phyloP scores from a whole-genome alignment of 2,329 filamentous ascomycete species.

The Fusarium circinatum region DNA sequence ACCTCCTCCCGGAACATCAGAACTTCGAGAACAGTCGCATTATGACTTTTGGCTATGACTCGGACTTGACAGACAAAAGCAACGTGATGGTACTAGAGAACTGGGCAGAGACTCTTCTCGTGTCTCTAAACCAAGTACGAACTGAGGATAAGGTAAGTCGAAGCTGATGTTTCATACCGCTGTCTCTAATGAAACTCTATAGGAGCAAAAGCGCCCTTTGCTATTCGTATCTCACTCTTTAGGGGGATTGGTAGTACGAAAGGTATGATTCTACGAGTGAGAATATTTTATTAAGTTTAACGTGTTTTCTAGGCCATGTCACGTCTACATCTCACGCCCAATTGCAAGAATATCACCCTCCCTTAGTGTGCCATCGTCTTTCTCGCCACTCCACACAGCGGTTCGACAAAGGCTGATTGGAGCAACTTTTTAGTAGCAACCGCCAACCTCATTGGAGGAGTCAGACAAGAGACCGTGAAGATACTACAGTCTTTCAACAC shows the following conservation, averaged over 20 bases:
- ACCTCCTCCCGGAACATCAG: rapidly evolving
- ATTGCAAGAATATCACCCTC: rapidly evolving
- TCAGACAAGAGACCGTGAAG: rapidly evolving
- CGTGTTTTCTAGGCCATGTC: neutral
- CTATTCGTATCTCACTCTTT: no score
- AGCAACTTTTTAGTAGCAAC: rapidly evolving
- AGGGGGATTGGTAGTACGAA: neutral
- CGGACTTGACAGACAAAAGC: rapidly evolving
- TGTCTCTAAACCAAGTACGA: neutral
- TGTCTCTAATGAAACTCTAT: no score
- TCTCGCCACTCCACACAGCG: rapidly evolving
- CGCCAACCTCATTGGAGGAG: rapidly evolving
- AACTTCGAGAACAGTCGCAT: neutral
- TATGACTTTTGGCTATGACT: neutral
- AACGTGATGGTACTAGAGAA: rapidly evolving
- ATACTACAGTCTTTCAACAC: rapidly evolving
- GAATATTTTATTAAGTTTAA: no score
- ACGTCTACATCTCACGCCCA: rapidly evolving
- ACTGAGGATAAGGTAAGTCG: no score
- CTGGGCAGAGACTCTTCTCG: rapidly evolving
- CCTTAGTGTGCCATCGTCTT: rapidly evolving
- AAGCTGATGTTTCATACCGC: no score
- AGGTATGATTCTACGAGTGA: neutral
- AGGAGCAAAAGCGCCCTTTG: no score
- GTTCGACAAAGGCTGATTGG: rapidly evolving